A percentile compares a stretch with the other conserved stretches of the same genome.
Conservation (phyloP, 2,329 filamentous ascomycete genomes). For the Venturia carpophila region DNA sequence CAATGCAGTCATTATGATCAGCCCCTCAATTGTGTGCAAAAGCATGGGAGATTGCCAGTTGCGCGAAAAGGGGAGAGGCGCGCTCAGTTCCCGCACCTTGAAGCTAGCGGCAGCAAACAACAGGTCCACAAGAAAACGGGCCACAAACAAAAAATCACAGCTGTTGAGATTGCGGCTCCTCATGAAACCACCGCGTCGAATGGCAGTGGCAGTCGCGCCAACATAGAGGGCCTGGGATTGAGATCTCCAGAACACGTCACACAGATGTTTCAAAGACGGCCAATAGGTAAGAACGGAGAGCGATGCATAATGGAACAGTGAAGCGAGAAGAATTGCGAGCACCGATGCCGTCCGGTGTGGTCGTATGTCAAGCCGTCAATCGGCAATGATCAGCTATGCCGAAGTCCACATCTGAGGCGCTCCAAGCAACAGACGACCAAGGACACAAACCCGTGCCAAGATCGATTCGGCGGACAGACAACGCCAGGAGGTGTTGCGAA, state of each 20-base stretch:
- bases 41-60: background rate
- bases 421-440: background rate
- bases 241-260: background rate
- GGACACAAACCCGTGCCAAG: background rate
- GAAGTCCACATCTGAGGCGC: background rate
- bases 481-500: background rate
- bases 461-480: too few species aligned
- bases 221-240: background rate
- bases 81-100: background rate
- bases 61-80: background rate
- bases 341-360: too few species aligned
- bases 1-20: background rate
- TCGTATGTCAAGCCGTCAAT: background rate
- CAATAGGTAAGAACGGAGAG: background rate
- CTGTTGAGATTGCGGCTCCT: background rate
- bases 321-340: background rate
- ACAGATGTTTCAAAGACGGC: background rate
- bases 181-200: constrained; percentile 2
- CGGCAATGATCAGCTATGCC: background rate
- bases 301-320: background rate
- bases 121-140: background rate
- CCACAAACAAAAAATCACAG: background rate
- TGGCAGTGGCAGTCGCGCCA: background rate
- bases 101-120: constrained; percentile 7
- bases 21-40: background rate